Evolutionary conservation across 2,329 filamentous ascomycete genomes (phyloP), one percentile per base, ranked within the genome.

Genomic region (Sphaceloma murrayae): DNA sequence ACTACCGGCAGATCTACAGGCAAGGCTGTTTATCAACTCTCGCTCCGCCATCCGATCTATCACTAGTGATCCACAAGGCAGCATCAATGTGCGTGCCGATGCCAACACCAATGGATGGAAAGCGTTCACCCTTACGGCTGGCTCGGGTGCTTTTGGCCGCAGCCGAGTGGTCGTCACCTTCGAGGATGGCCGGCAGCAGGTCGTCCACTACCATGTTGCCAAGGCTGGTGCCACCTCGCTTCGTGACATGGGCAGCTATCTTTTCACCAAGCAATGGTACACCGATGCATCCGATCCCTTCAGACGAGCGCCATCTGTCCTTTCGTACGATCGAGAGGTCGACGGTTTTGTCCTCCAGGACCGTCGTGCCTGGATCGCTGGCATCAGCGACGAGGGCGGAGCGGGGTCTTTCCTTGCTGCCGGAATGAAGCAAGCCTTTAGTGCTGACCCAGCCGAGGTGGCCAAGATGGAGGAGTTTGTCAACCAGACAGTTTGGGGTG

Each of bases 361-460:
- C 51, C 46, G 62, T 1, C 66, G 75, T 1, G 73, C 68, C 5
- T 78, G 75, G 75, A 69, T 78, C 3, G 67, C 74, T 1, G 75
- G 75, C 0, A 62, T 79, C 1, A 77, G 73, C 45, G 75, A 78
- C 46, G 75, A 79, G 57, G 75, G 65, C 0, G 75, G 75, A 1
- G 70, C 71, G 0, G 74, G 74, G 1, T 68, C 73, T 0, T 77
- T 69, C 48, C 64, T 77, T 1, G 72, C 74, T 0, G 69, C 72
- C 0, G 60, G 67, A 2, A 67, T 74, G 59, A 78, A 79, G 57
- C 70, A 76, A 46, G 64, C 65, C 1, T 55, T 68, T 5, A 70
- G 71, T 24, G 74, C 75, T 0, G 57, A 66, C 7, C 61, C 67
- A 0, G 57, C 56, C 0, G 73, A 78, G 48, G 56, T 78, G 1